Evolutionary conservation across 257 asterid species (phyloP).

Genomic region (Nicotiana undulata): DNA sequence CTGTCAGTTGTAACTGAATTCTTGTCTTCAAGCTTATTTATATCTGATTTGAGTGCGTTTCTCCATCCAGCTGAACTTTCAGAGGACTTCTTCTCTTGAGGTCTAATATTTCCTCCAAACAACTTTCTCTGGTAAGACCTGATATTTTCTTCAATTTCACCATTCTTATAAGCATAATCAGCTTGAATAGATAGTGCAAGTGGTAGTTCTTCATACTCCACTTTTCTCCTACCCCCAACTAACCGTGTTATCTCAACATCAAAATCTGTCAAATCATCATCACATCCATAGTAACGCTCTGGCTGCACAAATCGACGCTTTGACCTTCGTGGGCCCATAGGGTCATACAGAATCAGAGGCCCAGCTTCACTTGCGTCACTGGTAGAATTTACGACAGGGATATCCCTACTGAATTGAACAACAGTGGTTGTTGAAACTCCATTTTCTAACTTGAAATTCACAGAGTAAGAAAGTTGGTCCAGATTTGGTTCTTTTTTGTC

Average conservation of each 20-base stretch:
- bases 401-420: constrained; percentile 24
- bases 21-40: constrained; percentile 7
- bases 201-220: constrained; percentile 29
- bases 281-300: constrained; percentile 69
- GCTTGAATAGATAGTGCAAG: constrained; percentile 71
- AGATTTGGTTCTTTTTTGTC: constrained; percentile 15
- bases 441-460: constrained; percentile 63
- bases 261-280: constrained; percentile 43
- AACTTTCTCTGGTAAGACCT: constrained; percentile 12
- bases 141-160: constrained; percentile 17
- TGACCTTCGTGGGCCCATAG: constrained; percentile 61
- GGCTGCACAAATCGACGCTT: constrained; percentile 66
- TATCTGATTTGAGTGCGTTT: constrained; percentile 14
- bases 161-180: constrained; percentile 37
- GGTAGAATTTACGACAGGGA: constrained; percentile 15
- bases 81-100: constrained; percentile 15
- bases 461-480: constrained; percentile 18
- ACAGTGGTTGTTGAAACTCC: constrained; percentile 36
- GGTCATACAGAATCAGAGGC: constrained; percentile 30
- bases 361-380: constrained; percentile 23
- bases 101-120: constrained; percentile 10
- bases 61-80: constrained; percentile 12
- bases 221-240: constrained; percentile 55
- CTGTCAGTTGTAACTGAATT: not conserved
- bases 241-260: constrained; percentile 64